These are phyloP conservation scores for Pugionium cornutum DNA, from an alignment of 345 rosid species.

Conservation along the genomic window DNA sequence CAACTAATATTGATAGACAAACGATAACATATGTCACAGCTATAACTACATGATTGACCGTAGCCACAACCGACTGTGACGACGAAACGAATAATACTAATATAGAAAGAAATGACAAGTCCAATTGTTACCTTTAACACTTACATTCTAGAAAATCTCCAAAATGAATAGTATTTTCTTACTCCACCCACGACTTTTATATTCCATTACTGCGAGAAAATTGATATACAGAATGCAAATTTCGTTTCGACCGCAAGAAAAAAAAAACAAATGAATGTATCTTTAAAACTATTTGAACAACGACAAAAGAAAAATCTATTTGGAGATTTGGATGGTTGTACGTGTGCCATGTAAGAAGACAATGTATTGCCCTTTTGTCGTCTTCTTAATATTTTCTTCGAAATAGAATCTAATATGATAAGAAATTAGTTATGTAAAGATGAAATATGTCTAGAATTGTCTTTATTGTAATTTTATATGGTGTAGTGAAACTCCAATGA, in stretches of 20 bases:
- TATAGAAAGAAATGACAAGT: too few species aligned
- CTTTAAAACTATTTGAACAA: background rate
- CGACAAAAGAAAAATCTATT: background rate
- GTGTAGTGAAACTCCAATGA: background rate
- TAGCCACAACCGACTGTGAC: too few species aligned
- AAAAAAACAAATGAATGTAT: background rate
- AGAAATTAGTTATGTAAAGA: conserved; percentile 2
- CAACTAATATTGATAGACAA: too few species aligned
- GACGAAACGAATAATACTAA: too few species aligned
- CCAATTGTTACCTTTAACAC: too few species aligned
- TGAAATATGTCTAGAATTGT: background rate
- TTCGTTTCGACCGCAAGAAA: background rate
- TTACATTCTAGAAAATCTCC: too few species aligned
- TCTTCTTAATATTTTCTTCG: conserved; percentile 19
- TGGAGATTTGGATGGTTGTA: conserved; percentile 30
- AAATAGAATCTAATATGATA: conserved; percentile 23
- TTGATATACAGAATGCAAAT: background rate
- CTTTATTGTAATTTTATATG: background rate
- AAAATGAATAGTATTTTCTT: too few species aligned
- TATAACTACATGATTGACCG: too few species aligned
- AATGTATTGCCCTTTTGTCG: conserved; percentile 29
- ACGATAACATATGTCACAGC: too few species aligned
- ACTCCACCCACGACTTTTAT: too few species aligned
- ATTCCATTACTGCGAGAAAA: conserved; percentile 16
- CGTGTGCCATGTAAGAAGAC: conserved; percentile 38